These are phyloP conservation scores for Trypanosoma platydactyli DNA, from an alignment of 208 protist genomes.

Conservation along the genomic window DNA sequence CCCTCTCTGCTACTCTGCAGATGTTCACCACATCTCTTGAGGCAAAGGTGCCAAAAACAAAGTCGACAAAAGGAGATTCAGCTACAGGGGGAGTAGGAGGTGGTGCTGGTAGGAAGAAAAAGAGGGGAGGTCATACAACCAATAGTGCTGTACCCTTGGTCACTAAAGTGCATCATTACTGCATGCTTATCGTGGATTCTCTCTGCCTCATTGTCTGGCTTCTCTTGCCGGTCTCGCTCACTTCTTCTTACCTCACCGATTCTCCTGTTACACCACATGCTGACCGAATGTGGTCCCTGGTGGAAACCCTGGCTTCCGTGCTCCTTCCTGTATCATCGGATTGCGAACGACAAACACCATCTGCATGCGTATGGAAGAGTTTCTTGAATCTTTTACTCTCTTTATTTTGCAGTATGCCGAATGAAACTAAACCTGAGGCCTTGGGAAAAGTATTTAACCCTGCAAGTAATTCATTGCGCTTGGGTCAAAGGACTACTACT, in stretches of 20 bases:
- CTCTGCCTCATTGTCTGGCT: slow-evolving; percentile 17
- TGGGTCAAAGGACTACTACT: slow-evolving; percentile 6
- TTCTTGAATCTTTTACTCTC: slow-evolving; percentile 16
- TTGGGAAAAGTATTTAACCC: too few species aligned
- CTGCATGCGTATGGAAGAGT: slow-evolving; percentile 11
- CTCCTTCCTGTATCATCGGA: neutral
- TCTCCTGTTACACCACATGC: neutral
- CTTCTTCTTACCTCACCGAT: neutral
- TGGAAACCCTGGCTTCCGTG: slow-evolving; percentile 10
- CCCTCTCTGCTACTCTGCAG: slow-evolving; percentile 2
- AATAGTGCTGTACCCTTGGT: neutral
- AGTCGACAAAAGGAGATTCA: neutral
- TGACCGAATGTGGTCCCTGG: neutral
- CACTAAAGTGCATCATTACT: slow-evolving; percentile 7
- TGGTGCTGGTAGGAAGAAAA: neutral
- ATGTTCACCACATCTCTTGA: slow-evolving; percentile 2
- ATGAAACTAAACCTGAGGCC: too few species aligned
- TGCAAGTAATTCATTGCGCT: neutral
- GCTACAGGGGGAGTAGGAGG: neutral
- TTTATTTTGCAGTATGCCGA: neutral
- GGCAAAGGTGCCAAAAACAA: neutral
- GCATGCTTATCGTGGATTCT: slow-evolving; percentile 4
- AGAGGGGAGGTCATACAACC: neutral
- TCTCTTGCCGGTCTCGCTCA: too few species aligned
- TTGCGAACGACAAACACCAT: neutral